Base-by-base conservation (phyloP, 495 filamentous ascomycete species). In the Acidiella bohemica region DNA sequence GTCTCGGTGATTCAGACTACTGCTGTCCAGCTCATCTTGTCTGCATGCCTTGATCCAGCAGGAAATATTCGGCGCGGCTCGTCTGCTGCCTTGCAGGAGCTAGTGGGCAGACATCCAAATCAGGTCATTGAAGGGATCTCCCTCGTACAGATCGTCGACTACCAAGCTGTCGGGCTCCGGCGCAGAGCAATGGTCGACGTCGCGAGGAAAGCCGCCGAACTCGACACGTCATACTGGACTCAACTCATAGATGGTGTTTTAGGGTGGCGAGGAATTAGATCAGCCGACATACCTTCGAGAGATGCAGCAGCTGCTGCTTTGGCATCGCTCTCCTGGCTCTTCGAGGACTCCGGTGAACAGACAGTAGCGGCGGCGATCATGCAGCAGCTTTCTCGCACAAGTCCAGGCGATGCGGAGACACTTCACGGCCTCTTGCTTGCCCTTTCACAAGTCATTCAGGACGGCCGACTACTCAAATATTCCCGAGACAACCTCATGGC, bases 1-100 rank as follows among this genome's bases (percentile, higher is more conserved):
- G 44, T 57, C 3, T 74, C 73, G 10, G 70, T 85, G 18, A 47
- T 87, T 26, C 87, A 93, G 49, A 65, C 79, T 20, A 61, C 95
- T 2, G 84, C 86, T 5, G 75, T 76, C 0, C 76, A 90, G 49
- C 67, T 99, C 8, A 69, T 93, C 1, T 71, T 78, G 21, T 73
- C 84, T 1, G 86, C 86, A 5, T 90, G 80, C 48, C 66, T 95
- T 10, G 90, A 99, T 57, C 78, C 88, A 1, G 73, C 81, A 14
- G 87, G 92, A 7, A 99, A 96, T 43, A 92, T 96, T 46, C 71
- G 90, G 27, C 72, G 90, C 35, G 92, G 86, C 2, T 77, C 86
- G 17, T 95, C 88, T 14, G 90, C 90, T 33, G 90, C 90, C 12
- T 59, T 99, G 25, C 90, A 99, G 54, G 90, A 99, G 57, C 66